Evolutionary conservation across 108 stramenopile species (phyloP), one percentile per base, ranked within the genome.

Genomic region (Nitzschia putrida): DNA sequence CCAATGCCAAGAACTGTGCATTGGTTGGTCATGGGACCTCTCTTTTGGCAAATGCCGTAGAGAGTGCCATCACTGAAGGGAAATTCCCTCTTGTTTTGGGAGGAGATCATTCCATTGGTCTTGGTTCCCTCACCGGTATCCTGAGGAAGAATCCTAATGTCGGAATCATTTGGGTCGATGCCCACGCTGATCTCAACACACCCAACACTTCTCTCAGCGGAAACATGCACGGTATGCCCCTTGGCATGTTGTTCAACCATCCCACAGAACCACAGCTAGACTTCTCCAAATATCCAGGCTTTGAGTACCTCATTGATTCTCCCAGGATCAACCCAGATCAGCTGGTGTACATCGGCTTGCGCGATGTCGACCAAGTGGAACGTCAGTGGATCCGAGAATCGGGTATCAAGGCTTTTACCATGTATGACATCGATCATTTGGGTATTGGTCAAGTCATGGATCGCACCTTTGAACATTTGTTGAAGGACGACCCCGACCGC

Each of bases 141-240:
- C 83, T 98, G 23, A 71, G 80, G 53, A 86, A 80, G 1, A 70
- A 83, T 61, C 98, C 97, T 1, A 72, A 97, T 40, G 90, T 95
- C n/a, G 90, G 95, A 14, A 84, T 99, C 34, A 84, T 99, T 58
- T 99, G 99, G 99, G 95, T 98, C 10, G 99, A 99, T 81, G 99
- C 99, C 0, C 99, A 99, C 83, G 99, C 97, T 29, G 99, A 99
- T 88, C 80, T 98, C 58, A 98, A 99, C 80, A 97, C 95, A 0
- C 99, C 98, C 0, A 63, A 65, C 53, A 83, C 83, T 0, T 89
- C 90, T 9, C 91, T 84, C 45, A 93, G 92, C 64, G 99, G 99
- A n/a, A 98, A 99, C 66, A 92, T 99, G 92, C 99, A 99, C 69
- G 99, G 99, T 12, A 99, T 99, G 99, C 98, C 98, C 7, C 34